A percentile compares a stretch with the other conserved stretches of the same genome.
Conservation (phyloP, 176 grass and related monocot species). For the Puccinellia tenuiflora region DNA sequence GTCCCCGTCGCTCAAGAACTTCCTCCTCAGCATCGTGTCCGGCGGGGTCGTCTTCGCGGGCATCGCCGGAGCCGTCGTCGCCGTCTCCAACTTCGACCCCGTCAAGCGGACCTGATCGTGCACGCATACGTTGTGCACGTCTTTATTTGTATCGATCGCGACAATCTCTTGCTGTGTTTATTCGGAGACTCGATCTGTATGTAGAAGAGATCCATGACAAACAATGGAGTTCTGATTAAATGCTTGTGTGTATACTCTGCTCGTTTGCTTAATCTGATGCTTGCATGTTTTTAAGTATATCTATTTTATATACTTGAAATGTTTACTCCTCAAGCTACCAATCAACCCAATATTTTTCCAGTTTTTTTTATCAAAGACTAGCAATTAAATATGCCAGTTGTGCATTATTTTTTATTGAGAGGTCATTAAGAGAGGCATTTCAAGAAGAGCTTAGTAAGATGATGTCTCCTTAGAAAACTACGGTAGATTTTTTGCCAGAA, state of each 20-base stretch:
- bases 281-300: neutral
- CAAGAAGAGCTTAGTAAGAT: no score
- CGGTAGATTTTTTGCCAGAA: no score
- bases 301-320: neutral
- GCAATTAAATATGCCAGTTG: no score
- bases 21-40: conserved; percentile 63
- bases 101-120: conserved; percentile 43
- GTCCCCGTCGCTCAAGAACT: conserved; percentile 70
- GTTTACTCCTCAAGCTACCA: neutral
- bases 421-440: no score
- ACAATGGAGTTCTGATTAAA: conserved; percentile 17
- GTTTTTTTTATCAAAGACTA: neutral
- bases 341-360: neutral
- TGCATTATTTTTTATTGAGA: no score
- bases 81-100: conserved; percentile 73
- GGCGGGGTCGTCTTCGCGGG: conserved; percentile 50
- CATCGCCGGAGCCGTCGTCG: conserved; percentile 56
- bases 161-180: neutral
- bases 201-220: conserved; percentile 13
- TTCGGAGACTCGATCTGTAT: conserved; percentile 19
- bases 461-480: no score
- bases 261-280: neutral
- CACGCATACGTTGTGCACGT: no score
- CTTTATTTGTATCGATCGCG: conserved; percentile 1
- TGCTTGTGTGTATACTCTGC: conserved; percentile 8